Conservation (phyloP, 768 basidiomycete species). For the Pleurotus salmoneostramineus region DNA sequence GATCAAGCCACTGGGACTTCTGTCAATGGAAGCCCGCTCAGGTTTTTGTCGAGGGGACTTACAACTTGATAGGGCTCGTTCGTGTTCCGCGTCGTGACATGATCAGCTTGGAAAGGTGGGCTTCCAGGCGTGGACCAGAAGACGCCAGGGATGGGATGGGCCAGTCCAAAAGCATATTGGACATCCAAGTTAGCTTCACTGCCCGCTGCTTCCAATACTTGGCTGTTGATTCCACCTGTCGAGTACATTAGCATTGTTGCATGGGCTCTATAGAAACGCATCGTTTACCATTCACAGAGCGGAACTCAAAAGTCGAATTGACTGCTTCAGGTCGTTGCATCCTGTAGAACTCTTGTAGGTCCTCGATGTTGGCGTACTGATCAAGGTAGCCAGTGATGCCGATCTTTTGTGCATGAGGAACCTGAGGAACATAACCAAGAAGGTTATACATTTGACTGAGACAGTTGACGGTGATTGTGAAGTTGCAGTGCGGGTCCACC, state of each 20-base stretch:
- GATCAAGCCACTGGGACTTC: slow-evolving; percentile 47
- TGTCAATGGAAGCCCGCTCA: neutral
- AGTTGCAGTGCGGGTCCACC: slow-evolving; percentile 46
- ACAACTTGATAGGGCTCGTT: slow-evolving; percentile 27
- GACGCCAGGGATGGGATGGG: slow-evolving; percentile 54
- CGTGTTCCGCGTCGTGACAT: slow-evolving; percentile 29
- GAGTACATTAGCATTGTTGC: slow-evolving; percentile 1
- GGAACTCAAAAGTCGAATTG: slow-evolving; percentile 45
- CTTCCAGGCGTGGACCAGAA: slow-evolving; percentile 62
- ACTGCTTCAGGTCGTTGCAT: slow-evolving; percentile 44
- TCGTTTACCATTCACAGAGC: slow-evolving; percentile 51
- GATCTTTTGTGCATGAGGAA: slow-evolving; percentile 41
- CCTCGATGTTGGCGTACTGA: slow-evolving; percentile 48
- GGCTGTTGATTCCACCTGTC: slow-evolving; percentile 58
- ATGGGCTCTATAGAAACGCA: slow-evolving; percentile 9
- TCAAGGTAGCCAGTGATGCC: slow-evolving; percentile 54
- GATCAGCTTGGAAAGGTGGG: slow-evolving; percentile 55
- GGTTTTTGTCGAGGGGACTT: slow-evolving; percentile 1
- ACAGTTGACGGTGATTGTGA: slow-evolving; percentile 47
- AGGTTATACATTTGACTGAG: slow-evolving; percentile 54
- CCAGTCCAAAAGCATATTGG: slow-evolving; percentile 64
- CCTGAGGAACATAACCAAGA: slow-evolving; percentile 38
- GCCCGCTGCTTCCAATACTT: slow-evolving; percentile 49
- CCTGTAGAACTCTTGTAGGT: slow-evolving; percentile 48
- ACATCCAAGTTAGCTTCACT: slow-evolving; percentile 65